phyloP scores from a whole-genome alignment of 257 asterid species.

The Linaria vulgaris region DNA sequence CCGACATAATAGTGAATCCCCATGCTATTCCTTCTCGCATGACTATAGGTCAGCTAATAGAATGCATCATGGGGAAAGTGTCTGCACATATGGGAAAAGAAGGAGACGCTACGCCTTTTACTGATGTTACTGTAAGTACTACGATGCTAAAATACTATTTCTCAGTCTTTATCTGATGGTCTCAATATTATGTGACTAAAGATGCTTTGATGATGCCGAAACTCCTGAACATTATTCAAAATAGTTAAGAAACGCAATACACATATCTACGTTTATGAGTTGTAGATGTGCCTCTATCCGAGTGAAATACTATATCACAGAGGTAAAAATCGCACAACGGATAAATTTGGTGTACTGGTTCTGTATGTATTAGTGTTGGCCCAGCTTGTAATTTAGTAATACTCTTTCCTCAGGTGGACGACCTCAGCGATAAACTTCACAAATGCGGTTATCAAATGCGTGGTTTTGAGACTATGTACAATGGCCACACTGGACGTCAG shows the following conservation, averaged over 20 bases:
- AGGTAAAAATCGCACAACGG: no score
- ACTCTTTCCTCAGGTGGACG: constrained; percentile 63
- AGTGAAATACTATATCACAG: no score
- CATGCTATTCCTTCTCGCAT: constrained; percentile 95
- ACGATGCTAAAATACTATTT: constrained; percentile 50
- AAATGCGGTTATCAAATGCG: constrained; percentile 98
- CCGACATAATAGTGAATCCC: constrained; percentile 91
- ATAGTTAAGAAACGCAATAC: no score
- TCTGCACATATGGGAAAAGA: constrained; percentile 98
- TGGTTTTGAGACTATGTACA: constrained; percentile 73
- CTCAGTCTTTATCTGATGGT: no score
- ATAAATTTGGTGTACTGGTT: background rate
- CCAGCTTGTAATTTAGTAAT: constrained; percentile 21
- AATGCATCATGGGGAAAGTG: constrained; percentile 96
- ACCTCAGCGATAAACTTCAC: constrained; percentile 88
- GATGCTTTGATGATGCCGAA: no score
- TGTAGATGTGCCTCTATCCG: no score
- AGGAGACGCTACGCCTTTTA: constrained; percentile 97
- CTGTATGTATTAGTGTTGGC: constrained; percentile 21
- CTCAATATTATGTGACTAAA: no score
- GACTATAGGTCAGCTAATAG: constrained; percentile 96
- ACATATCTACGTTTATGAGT: constrained; percentile 33
- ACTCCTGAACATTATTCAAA: no score
- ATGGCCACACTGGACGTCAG: constrained; percentile 74
- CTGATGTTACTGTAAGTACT: constrained; percentile 92